phyloP scores from a whole-genome alignment of 441 rosid genomes.

The Mallotus japonicus region DNA sequence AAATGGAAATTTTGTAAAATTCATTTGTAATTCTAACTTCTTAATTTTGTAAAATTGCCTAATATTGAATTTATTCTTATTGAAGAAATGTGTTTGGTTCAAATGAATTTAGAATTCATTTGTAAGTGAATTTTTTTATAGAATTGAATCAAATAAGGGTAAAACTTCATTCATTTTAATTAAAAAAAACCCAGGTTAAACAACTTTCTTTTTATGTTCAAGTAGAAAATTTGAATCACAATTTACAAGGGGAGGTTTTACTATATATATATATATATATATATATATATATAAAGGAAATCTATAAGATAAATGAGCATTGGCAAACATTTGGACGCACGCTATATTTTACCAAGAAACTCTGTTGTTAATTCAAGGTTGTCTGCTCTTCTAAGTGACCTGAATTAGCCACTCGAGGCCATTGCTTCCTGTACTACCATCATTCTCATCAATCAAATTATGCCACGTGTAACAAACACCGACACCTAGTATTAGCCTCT shows the following conservation, averaged over 20 bases:
- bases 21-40: too few relatives aligned
- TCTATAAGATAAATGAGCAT: neutral
- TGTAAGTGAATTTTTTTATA: too few relatives aligned
- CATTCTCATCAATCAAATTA: conserved; percentile 19
- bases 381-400: conserved; percentile 38
- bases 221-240: neutral
- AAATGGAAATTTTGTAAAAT: too few relatives aligned
- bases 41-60: too few relatives aligned
- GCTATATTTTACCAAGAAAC: neutral
- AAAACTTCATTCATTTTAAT: too few relatives aligned
- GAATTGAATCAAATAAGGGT: too few relatives aligned
- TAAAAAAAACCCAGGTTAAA: too few relatives aligned
- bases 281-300: neutral
- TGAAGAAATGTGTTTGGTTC: too few relatives aligned
- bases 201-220: too few relatives aligned
- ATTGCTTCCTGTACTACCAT: conserved; percentile 41
- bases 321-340: neutral
- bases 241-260: neutral
- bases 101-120: too few relatives aligned
- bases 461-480: conserved; percentile 31
- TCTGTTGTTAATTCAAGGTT: neutral
- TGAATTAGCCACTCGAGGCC: conserved; percentile 34
- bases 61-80: too few relatives aligned
- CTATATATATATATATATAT: too few relatives aligned
- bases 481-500: conserved; percentile 46